These are phyloP conservation scores for Fusarium agapanthi DNA, from an alignment of 2,329 filamentous ascomycete species.

Conservation along the genomic window DNA sequence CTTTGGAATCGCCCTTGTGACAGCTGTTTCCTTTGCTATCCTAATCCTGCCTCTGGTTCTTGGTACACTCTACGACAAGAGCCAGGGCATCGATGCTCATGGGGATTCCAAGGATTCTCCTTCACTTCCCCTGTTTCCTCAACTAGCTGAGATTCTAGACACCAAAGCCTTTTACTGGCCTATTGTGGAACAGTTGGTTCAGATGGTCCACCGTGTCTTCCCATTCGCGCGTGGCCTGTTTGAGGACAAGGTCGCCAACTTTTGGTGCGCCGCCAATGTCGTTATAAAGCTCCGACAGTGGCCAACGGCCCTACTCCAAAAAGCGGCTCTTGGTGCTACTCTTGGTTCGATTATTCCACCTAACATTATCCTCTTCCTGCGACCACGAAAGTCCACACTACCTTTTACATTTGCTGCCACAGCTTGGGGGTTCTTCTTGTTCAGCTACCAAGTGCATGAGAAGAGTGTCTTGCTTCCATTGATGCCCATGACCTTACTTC, in stretches of 20 bases:
- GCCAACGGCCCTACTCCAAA: constrained; percentile 75
- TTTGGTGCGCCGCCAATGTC: constrained; percentile 94
- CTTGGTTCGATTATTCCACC: constrained; percentile 79
- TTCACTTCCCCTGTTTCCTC: constrained; percentile 68
- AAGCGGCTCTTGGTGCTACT: constrained; percentile 77
- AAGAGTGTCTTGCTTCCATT: constrained; percentile 94
- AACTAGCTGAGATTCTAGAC: constrained; percentile 67
- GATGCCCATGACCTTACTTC: constrained; percentile 89
- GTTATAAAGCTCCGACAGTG: constrained; percentile 86
- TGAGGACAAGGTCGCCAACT: constrained; percentile 98
- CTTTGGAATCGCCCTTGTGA: constrained; percentile 77
- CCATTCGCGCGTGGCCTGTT: constrained; percentile 96
- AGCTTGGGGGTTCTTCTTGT: constrained; percentile 97
- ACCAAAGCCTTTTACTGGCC: constrained; percentile 76
- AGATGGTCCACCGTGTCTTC: constrained; percentile 91
- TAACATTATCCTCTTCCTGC: constrained; percentile 80
- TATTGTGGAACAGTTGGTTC: constrained; percentile 78
- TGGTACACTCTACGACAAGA: constrained; percentile 74
- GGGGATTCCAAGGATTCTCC: constrained; percentile 66
- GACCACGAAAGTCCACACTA: constrained; percentile 78
- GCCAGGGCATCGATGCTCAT: constrained; percentile 67
- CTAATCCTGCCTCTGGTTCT: constrained; percentile 79
- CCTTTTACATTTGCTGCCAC: constrained; percentile 83
- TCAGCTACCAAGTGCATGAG: constrained; percentile 98
- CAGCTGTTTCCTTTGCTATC: constrained; percentile 75